A percentile compares a stretch with the other conserved stretches of the same genome.
Evolutionary conservation across 208 protist genomes (phyloP).

Genomic region (Trypanosoma cruzi): DNA sequence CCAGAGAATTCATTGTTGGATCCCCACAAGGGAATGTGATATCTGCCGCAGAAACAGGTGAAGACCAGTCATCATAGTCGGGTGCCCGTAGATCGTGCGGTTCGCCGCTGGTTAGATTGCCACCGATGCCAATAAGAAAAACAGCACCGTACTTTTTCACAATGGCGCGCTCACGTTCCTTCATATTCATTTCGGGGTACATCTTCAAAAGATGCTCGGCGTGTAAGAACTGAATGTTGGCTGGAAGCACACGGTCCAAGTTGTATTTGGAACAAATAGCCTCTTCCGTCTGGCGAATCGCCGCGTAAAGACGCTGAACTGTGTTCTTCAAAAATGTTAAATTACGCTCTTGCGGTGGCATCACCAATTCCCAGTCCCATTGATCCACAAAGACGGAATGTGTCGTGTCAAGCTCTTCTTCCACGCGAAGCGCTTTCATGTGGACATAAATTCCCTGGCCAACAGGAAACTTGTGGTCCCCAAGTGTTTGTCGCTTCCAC

Average conservation of each 20-base stretch:
- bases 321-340: slow-evolving; percentile 69
- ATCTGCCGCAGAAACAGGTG: slow-evolving; percentile 48
- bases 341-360: slow-evolving; percentile 55
- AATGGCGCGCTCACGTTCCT: slow-evolving; percentile 77
- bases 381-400: slow-evolving; percentile 94
- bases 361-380: slow-evolving; percentile 94
- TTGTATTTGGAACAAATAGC: slow-evolving; percentile 53
- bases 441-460: slow-evolving; percentile 83
- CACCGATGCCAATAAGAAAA: slow-evolving; percentile 91
- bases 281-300: slow-evolving; percentile 71
- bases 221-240: slow-evolving; percentile 87
- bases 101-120: slow-evolving; percentile 76
- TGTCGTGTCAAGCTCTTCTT: slow-evolving; percentile 87
- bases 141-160: slow-evolving; percentile 84
- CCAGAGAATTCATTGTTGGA: slow-evolving; percentile 51
- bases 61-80: slow-evolving; percentile 94
- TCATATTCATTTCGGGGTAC: slow-evolving; percentile 82
- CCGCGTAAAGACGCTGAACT: slow-evolving; percentile 72
- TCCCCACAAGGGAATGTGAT: slow-evolving; percentile 35
- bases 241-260: slow-evolving; percentile 58
- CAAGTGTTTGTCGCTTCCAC: slow-evolving; percentile 91
- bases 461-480: slow-evolving; percentile 73
- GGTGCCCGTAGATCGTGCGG: slow-evolving; percentile 85
- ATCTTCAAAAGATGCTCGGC: slow-evolving; percentile 78
- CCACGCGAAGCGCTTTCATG: slow-evolving; percentile 88